Evolutionary conservation across 345 rosid genomes (phyloP), one percentile per base, ranked within the genome.

Genomic region (Aethionema arabicum): DNA sequence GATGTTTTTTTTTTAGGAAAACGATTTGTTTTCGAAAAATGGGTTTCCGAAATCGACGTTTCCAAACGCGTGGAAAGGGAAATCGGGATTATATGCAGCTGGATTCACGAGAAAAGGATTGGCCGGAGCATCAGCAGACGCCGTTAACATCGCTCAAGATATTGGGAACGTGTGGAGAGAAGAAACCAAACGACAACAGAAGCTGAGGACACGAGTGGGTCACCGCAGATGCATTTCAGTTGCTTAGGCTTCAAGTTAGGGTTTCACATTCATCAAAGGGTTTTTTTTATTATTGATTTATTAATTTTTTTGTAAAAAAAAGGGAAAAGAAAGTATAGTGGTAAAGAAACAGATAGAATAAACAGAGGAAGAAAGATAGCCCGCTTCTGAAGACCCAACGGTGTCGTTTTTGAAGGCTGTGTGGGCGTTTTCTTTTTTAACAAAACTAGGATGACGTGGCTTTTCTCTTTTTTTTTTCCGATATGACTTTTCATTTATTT

Each of bases 91-190:
- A 0, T 92, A 89, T 47, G 96, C 98, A 53, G 95, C 85, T 44
- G 98, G 98, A 69, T 92, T 92, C 76, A 79, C 93, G 52, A 82
- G 82, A 81, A 92, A 80, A 82, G 98, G 98, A 59, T 77, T 89
- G 5, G 77, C 89, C 3, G 98, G 98, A 63, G 91, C 86, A 46
- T 86, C 95, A 52, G 77, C 78, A 5, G 99, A 93, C 49, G 96
- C 99, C n/a, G 52, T 76, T 38, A 85, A 67, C 62, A 84, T 90
- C 8, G 88, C 96, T 11, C 60, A 80, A 59, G 96, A 93, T 14
- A 87, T 93, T 61, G 84, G 90, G 73, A 66, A 55, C 7, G 83
- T 79, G 62, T 93, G 96, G 99, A 93, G 83, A 62, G 52, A 72
- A 48, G 99, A 90, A 58, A 90, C 95, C 3, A 83, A 82, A 72